Evolutionary conservation across 768 basidiomycete species (phyloP).

Genomic region (Agaricus bisporus): DNA sequence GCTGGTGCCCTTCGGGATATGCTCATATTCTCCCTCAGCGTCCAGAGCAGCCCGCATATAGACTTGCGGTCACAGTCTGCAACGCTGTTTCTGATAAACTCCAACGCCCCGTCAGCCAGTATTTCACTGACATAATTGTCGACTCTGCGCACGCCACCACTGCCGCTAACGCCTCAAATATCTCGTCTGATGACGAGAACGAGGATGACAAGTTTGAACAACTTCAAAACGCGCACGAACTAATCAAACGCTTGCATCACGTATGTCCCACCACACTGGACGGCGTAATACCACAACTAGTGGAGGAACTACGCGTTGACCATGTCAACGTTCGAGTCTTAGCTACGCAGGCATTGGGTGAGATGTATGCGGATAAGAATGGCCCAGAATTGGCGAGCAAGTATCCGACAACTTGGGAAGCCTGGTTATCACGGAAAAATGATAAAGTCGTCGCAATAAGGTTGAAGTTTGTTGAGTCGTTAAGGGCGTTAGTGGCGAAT

Average conservation of each 20-base stretch:
- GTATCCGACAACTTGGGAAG: constrained; percentile 80
- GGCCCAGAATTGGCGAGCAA: constrained; percentile 70
- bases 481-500: constrained; percentile 52
- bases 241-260: constrained; percentile 77
- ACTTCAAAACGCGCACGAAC: constrained; percentile 72
- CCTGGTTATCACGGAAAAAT: constrained; percentile 74
- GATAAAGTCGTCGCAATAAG: constrained; percentile 73
- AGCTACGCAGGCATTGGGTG: constrained; percentile 82
- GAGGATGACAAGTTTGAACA: constrained; percentile 62
- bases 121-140: constrained; percentile 88
- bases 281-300: constrained; percentile 89
- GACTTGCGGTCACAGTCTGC: constrained; percentile 83
- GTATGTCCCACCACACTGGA: constrained; percentile 78
- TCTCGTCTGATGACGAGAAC: constrained; percentile 26
- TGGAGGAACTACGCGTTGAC: constrained; percentile 82
- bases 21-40: constrained; percentile 30
- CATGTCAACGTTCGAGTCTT: constrained; percentile 64
- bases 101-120: constrained; percentile 83
- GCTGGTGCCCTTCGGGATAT: background rate
- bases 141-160: constrained; percentile 30
- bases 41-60: constrained; percentile 69
- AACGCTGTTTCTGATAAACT: constrained; percentile 79
- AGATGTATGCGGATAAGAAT: constrained; percentile 81
- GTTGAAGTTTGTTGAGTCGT: constrained; percentile 70
- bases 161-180: constrained; percentile 8